Conservation (phyloP, 306 rosid genomes). For the Casuarina equisetifolia region DNA sequence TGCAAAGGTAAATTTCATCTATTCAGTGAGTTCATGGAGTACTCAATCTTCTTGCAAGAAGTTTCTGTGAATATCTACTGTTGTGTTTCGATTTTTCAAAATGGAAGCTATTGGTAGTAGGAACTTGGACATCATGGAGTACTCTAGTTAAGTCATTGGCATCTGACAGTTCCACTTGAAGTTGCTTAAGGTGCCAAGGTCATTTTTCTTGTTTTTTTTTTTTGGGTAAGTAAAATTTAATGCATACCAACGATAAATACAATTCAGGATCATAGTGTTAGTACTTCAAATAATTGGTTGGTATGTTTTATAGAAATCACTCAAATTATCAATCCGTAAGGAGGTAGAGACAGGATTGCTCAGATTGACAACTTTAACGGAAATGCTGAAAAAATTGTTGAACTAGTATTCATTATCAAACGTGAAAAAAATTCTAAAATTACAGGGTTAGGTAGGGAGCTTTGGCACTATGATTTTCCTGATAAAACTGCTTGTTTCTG, state of each 20-base stretch:
- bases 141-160: not conserved
- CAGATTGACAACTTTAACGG: not conserved
- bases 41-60: not conserved
- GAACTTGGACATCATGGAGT: not conserved
- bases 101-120: not conserved
- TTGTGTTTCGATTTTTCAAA: not conserved
- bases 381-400: not conserved
- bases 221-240: no score
- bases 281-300: not conserved
- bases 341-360: not conserved
- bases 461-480: constrained; percentile 1
- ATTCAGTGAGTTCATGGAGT: constrained; percentile 3
- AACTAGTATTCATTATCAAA: not conserved
- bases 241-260: no score
- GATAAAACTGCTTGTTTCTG: not conserved
- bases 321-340: not conserved
- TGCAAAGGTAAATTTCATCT: constrained; percentile 66
- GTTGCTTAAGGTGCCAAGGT: not conserved
- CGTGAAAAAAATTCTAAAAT: not conserved
- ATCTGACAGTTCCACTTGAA: not conserved
- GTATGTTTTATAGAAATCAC: not conserved
- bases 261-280: not conserved
- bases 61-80: not conserved
- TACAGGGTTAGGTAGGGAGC: not conserved
- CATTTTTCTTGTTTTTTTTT: no score